Evolutionary conservation across 441 rosid species (phyloP).

Genomic region (Populus hybrid): DNA sequence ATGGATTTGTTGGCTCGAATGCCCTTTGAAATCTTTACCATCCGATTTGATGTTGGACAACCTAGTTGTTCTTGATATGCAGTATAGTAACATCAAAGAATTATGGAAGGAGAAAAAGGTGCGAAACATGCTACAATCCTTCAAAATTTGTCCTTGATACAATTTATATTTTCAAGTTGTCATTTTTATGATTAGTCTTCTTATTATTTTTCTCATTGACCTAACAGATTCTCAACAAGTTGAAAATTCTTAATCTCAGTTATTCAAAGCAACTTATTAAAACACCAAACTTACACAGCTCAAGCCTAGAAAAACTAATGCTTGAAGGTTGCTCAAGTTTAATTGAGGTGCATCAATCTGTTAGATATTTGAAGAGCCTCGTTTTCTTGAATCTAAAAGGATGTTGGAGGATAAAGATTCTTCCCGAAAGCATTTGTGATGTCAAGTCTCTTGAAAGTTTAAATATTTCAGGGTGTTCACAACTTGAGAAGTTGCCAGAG

Average conservation of each 20-base stretch:
- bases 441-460: conserved; percentile 21
- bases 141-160: neutral
- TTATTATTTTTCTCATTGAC: neutral
- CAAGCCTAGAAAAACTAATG: too few relatives aligned
- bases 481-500: neutral
- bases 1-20: conserved; percentile 26
- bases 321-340: too few relatives aligned
- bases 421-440: conserved; percentile 17
- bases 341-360: too few relatives aligned
- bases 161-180: neutral
- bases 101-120: conserved; percentile 23
- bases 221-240: too few relatives aligned
- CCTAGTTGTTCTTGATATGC: conserved; percentile 22
- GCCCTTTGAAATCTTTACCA: conserved; percentile 18
- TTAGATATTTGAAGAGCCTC: neutral
- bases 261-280: neutral
- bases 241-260: conserved; percentile 8
- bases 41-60: conserved; percentile 9
- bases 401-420: neutral
- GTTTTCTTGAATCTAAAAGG: neutral
- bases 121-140: neutral
- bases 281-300: neutral
- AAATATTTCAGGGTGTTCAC: conserved; percentile 30
- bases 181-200: neutral
- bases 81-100: conserved; percentile 4